Base-by-base conservation (phyloP, 306 rosid species). In the Trichosanthes truncata region DNA sequence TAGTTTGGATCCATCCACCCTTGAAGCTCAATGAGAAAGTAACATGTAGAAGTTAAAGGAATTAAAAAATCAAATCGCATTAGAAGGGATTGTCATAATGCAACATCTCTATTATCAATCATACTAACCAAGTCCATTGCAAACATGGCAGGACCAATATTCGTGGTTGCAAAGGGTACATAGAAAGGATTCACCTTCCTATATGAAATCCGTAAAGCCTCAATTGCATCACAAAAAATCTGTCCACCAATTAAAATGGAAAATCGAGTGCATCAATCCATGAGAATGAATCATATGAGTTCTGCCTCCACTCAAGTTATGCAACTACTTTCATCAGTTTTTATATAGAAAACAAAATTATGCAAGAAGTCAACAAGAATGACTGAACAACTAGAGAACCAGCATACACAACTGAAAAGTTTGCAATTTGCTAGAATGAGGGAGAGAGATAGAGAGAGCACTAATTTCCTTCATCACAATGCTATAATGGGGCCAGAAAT, bases 1-100 rank as follows among this genome's bases (percentile, higher is more conserved):
- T 93, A 93, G 85, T 92, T 92, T 35, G 97, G 97, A 31, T 96
- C 97, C 96, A 91, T 93, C 97, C 97, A 93, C 78, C 97, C 97
- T 93, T 93, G 84, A 55, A 83, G 74, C 75, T 49, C 38, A 72
- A 73, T 40, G 48, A 78, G 72, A 20, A 25, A 82, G 81, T 55
- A 75, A 74, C 81, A 12, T 55, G 63, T 13, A 78, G 41, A 83
- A 76, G 74, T 59, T 74, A 15, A 65, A 68, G 79, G 46, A 55
- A 48, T 76, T 41, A 52, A 81, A 57, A 68, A 41, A 52, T 67
- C 33, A 61, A 66, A 85, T 74, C 51, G 52, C 46, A 60, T 40
- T 57, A 77, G 62, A 57, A 80, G 43, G 53, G 14, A 33, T 62
- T 61, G 33, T 29, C 10, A 40, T 6, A 75, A 49, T 46, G 57